Conservation (phyloP, 1,139 yeast genomes). For the Blastobotrys elegans region DNA sequence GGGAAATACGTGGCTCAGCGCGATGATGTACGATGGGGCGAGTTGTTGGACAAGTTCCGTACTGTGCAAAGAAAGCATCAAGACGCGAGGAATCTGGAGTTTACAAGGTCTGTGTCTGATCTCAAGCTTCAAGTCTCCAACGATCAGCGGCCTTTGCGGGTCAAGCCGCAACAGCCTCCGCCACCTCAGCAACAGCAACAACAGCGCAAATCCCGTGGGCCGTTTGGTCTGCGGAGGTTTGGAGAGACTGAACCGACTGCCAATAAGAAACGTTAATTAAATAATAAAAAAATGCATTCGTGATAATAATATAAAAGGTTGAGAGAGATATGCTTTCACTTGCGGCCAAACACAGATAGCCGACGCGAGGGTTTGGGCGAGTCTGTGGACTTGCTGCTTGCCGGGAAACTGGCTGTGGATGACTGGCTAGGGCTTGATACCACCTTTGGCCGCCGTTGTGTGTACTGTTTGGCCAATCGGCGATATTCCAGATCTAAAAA, state of each 20-base stretch:
- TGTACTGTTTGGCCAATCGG: constrained; percentile 29
- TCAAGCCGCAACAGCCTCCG: not conserved
- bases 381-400: not conserved
- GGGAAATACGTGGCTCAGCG: constrained; percentile 13
- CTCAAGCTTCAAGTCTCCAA: constrained; percentile 9
- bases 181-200: not conserved
- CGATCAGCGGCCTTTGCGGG: not conserved
- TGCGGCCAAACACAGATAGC: constrained; percentile 5
- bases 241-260: constrained; percentile 9
- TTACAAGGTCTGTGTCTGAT: constrained; percentile 14
- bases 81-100: constrained; percentile 25
- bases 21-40: constrained; percentile 41
- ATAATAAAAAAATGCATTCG: not conserved
- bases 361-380: not conserved
- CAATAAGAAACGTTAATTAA: constrained; percentile 2
- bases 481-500: constrained; percentile 28
- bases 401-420: constrained; percentile 4
- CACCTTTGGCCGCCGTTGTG: constrained; percentile 22
- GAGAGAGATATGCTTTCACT: not conserved
- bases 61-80: constrained; percentile 57
- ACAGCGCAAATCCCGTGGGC: constrained; percentile 11
- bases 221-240: constrained; percentile 16
- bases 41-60: constrained; percentile 58
- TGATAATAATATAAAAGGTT: not conserved
- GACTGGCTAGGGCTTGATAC: constrained; percentile 7